phyloP scores from a whole-genome alignment of 768 basidiomycete genomes.

The Leccinum variicolor region DNA sequence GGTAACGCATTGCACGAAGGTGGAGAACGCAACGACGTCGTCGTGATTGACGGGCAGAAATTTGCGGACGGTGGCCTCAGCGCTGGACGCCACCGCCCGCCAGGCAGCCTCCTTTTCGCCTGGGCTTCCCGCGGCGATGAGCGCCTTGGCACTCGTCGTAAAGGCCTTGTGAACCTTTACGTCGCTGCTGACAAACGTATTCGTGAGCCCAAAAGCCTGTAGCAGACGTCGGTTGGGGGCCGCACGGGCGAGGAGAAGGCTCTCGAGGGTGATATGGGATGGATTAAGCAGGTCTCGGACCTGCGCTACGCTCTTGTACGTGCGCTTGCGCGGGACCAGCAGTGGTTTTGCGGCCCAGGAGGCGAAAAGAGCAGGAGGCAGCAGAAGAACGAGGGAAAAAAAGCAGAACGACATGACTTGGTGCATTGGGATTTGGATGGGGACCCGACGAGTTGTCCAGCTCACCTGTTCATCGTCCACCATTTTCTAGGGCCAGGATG shows the following conservation, averaged over 20 bases:
- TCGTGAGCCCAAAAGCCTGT: constrained; percentile 34
- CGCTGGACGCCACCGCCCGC: constrained; percentile 9
- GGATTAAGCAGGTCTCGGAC: constrained; percentile 19
- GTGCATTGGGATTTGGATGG: background rate
- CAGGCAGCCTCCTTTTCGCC: constrained; percentile 11
- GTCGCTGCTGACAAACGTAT: constrained; percentile 50
- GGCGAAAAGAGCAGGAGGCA: background rate
- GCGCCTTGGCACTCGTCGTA: constrained; percentile 18
- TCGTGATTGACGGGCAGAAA: constrained; percentile 7
- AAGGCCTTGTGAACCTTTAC: constrained; percentile 27
- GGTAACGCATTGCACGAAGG: constrained; percentile 42
- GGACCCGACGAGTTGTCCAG: background rate
- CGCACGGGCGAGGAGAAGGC: constrained; percentile 19
- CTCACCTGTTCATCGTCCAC: constrained; percentile 9
- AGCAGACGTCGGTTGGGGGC: constrained; percentile 24
- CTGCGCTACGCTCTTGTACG: background rate
- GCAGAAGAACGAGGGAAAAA: background rate
- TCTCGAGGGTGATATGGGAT: constrained; percentile 1
- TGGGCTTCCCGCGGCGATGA: constrained; percentile 7
- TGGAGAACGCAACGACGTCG: constrained; percentile 29
- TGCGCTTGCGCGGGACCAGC: constrained; percentile 2
- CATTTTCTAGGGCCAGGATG: background rate
- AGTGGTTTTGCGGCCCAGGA: constrained; percentile 1
- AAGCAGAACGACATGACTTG: constrained; percentile 2
- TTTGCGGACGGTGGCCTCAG: constrained; percentile 11